phyloP scores from a whole-genome alignment of 2,329 filamentous ascomycete species.

The Alternaria tenuissima region DNA sequence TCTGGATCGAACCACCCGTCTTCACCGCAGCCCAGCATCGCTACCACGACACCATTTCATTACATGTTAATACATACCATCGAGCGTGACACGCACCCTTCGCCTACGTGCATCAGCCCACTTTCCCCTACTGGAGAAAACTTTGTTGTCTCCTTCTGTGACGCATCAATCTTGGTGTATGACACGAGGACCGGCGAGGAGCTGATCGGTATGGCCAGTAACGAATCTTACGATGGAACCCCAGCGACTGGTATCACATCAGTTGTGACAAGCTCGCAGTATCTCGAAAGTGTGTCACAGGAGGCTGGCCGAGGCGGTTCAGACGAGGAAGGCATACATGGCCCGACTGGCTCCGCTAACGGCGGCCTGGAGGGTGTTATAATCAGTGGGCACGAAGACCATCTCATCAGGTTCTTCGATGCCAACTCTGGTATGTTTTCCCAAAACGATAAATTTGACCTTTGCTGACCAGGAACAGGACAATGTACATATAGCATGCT shows the following conservation, averaged over 20 bases:
- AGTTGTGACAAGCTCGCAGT: constrained; percentile 84
- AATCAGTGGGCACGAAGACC: constrained; percentile 96
- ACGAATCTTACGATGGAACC: constrained; percentile 92
- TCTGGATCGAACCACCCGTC: constrained; percentile 92
- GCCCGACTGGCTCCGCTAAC: constrained; percentile 82
- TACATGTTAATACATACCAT: constrained; percentile 91
- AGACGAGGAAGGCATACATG: constrained; percentile 79
- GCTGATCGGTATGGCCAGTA: constrained; percentile 88
- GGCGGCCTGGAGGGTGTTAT: constrained; percentile 87
- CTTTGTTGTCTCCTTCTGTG: constrained; percentile 92
- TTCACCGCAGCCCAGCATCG: constrained; percentile 86
- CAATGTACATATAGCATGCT: constrained; percentile 99
- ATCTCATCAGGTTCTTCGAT: constrained; percentile 96
- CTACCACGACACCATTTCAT: constrained; percentile 85
- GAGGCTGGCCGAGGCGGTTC: constrained; percentile 70
- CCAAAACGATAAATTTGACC: constrained; percentile 9
- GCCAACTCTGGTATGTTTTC: constrained; percentile 89
- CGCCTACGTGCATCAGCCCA: constrained; percentile 91
- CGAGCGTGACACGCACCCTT: constrained; percentile 71
- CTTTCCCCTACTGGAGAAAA: constrained; percentile 82
- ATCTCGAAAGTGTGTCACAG: constrained; percentile 69
- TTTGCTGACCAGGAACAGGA: constrained; percentile 62
- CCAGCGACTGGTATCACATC: constrained; percentile 85
- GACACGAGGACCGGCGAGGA: constrained; percentile 93
- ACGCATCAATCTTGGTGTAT: constrained; percentile 89